Base-by-base conservation (phyloP, 768 basidiomycete genomes). In the Austroboletus eburneus region DNA sequence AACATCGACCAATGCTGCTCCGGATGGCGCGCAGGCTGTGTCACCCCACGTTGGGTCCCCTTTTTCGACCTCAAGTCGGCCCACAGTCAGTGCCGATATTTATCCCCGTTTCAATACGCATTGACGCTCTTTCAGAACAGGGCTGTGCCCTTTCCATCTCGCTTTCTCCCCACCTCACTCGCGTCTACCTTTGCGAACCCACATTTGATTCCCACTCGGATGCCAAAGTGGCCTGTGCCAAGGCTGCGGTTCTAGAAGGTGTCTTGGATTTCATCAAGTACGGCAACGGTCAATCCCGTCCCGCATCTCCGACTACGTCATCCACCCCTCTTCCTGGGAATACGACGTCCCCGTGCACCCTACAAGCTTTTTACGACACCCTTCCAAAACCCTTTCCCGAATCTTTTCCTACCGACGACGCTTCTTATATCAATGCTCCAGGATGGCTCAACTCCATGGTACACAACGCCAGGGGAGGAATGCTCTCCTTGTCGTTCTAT, bases 311-410 rank as follows among this genome's bases (percentile, higher is more conserved):
- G 1, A 23, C 48, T 9, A 14, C 36, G 29, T 23, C 39, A 18
- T 44, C 46, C 23, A 44, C 50, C 23, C 33, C 45, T 3, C 43
- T 43, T 21, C 43, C 48, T 2, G 35, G 46, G 3, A 43, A 46
- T 8, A 33, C 42, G 30, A 57, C 46, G 18, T 46, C 51, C 16
- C 63, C 67, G 3, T 62, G 72, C 34, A 70, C 74, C 0, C 63
- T 87, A 1, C 80, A 82, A 49, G 63, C 63, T 1, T 87, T 81
- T 61, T 83, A 76, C 55, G 82, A 83, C n/a, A 61, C 76, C 13
- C 74, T 88, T 37, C 83, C 85, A 1, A 72, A 73, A 37, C 85
- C 83, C 1, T 76, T 85, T 42, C 78, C 81, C 0, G 80, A 83
- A 48, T 56, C 68, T 10, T 69, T 83, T 9, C 72, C 69, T 2